Conservation (phyloP, 116 monocot genomes). For the Trichopus zeylanicus region DNA sequence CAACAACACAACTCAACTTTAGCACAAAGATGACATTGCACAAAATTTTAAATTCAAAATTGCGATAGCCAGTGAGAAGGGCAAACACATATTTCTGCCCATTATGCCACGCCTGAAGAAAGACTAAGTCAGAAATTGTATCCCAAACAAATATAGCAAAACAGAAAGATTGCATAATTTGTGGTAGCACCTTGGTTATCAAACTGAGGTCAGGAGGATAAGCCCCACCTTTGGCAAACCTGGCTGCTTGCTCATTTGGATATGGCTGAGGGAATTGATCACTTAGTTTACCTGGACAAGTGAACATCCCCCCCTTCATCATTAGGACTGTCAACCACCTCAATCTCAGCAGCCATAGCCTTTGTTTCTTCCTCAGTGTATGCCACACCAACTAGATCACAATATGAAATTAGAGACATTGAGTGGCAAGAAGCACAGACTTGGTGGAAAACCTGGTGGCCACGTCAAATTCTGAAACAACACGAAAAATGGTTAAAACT, state of each 20-base stretch:
- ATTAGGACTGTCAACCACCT: constrained; percentile 95
- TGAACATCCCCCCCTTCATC: constrained; percentile 98
- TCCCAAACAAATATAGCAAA: not conserved
- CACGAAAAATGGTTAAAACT: too few species aligned
- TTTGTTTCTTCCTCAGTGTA: constrained; percentile 91
- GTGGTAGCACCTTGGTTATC: constrained; percentile 59
- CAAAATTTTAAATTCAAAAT: constrained; percentile 6
- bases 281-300: constrained; percentile 90
- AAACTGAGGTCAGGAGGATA: constrained; percentile 97
- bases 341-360: constrained; percentile 95
- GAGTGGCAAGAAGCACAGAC: constrained; percentile 95
- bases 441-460: constrained; percentile 97
- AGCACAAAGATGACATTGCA: not conserved
- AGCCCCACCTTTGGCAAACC: constrained; percentile 96
- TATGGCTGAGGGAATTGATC: constrained; percentile 94
- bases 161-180: not conserved
- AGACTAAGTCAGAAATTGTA: not conserved
- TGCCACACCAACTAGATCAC: constrained; percentile 92
- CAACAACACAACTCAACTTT: too few species aligned
- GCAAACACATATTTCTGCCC: constrained; percentile 95
- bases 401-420: constrained; percentile 84
- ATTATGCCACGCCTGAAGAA: constrained; percentile 77
- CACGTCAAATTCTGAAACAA: constrained; percentile 63
- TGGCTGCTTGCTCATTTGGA: constrained; percentile 86
- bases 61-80: constrained; percentile 91